These are phyloP conservation scores for Aspergillus carbonarius DNA, from an alignment of 2,329 filamentous ascomycete genomes.

Conservation along the genomic window DNA sequence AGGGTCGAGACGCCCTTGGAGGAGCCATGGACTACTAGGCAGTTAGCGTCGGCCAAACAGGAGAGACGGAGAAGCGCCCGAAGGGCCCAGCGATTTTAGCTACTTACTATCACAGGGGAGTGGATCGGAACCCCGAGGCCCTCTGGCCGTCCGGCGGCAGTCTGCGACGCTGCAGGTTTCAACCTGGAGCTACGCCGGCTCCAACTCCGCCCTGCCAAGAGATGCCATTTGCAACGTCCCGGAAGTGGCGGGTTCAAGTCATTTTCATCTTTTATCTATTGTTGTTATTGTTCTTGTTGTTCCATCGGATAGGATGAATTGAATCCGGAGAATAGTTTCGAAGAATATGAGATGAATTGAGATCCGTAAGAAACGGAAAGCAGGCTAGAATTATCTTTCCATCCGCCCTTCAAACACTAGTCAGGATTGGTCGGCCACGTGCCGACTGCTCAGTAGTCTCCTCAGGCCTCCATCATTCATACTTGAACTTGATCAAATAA, in stretches of 20 bases:
- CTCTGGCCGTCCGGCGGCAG: constrained; percentile 24
- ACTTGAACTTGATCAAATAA: too few species aligned
- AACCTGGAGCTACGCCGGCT: constrained; percentile 16
- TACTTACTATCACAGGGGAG: constrained; percentile 12
- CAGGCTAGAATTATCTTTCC: too few species aligned
- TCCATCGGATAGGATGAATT: too few species aligned
- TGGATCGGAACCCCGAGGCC: constrained; percentile 6
- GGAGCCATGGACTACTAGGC: constrained; percentile 14
- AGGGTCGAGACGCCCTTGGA: constrained; percentile 10
- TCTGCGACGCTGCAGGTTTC: constrained; percentile 33
- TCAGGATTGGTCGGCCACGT: too few species aligned
- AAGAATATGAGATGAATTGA: not conserved
- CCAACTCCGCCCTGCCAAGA: constrained; percentile 20
- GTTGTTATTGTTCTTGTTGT: too few species aligned
- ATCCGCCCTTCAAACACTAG: too few species aligned
- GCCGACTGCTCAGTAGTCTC: too few species aligned
- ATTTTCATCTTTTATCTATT: not conserved
- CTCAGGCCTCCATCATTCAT: too few species aligned
- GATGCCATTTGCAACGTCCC: constrained; percentile 8
- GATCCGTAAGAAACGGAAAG: too few species aligned
- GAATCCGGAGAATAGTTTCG: not conserved
- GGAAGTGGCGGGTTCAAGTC: not conserved
- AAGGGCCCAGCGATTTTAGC: constrained; percentile 3
- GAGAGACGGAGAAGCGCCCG: constrained; percentile 9
- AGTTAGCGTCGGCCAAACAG: constrained; percentile 15